Evolutionary conservation across 345 rosid species (phyloP).

Genomic region (Euphorbia lathyris): DNA sequence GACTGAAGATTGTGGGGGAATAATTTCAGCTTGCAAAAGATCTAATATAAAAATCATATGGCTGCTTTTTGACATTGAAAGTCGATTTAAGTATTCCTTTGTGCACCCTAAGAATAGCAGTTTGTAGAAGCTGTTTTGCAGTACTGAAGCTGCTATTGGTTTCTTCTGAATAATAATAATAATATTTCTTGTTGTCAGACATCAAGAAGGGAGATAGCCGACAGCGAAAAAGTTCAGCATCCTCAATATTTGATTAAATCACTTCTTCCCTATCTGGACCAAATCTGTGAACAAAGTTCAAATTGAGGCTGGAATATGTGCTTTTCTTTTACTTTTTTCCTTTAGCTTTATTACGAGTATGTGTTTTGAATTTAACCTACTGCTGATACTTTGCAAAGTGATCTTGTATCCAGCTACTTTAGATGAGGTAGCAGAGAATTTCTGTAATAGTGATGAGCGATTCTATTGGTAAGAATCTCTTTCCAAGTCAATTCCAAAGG

Average conservation of each 20-base stretch:
- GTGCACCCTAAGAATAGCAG: conserved; percentile 1
- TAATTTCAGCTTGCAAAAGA: not conserved
- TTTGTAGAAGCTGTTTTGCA: not conserved
- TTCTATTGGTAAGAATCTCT: conserved; percentile 59
- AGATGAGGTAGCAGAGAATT: conserved; percentile 35
- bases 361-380: conserved; percentile 7
- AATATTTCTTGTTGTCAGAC: conserved; percentile 40
- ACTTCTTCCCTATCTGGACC: conserved; percentile 58
- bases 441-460: conserved; percentile 59
- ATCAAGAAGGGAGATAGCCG: conserved; percentile 43
- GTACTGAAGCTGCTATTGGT: no score
- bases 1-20: no score
- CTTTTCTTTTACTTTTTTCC: not conserved
- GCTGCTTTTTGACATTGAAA: not conserved
- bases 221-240: conserved; percentile 48
- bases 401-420: conserved; percentile 25
- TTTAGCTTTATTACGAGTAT: not conserved
- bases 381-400: conserved; percentile 14
- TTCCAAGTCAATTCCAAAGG: not conserved
- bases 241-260: conserved; percentile 46
- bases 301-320: conserved; percentile 63
- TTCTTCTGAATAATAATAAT: conserved; percentile 8
- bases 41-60: not conserved
- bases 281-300: conserved; percentile 44
- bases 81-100: not conserved